phyloP scores from a whole-genome alignment of 2,329 filamentous ascomycete genomes.

The Pseudogymnoascus sp. region DNA sequence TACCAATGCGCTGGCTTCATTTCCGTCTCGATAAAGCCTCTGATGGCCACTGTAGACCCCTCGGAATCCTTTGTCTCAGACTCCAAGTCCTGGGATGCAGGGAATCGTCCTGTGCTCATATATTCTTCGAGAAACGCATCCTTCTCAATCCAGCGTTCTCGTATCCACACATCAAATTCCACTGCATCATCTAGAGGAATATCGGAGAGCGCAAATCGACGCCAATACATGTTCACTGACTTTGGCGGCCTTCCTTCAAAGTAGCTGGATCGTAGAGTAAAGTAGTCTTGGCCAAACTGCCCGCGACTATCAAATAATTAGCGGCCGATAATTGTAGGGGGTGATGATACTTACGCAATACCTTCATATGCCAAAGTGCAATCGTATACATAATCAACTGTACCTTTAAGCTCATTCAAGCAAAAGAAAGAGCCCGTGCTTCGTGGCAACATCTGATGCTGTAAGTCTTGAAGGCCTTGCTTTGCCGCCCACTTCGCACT shows the following conservation, averaged over 20 bases:
- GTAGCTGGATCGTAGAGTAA: constrained; percentile 79
- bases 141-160: constrained; percentile 85
- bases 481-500: constrained; percentile 74
- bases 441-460: constrained; percentile 69
- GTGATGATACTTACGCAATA: constrained; percentile 60
- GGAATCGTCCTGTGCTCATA: constrained; percentile 70
- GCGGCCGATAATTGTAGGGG: neutral
- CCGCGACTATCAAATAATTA: constrained; percentile 41
- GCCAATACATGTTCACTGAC: constrained; percentile 95
- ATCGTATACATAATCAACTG: constrained; percentile 79
- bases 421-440: constrained; percentile 78
- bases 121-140: constrained; percentile 83
- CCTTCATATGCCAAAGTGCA: constrained; percentile 96
- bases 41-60: constrained; percentile 14
- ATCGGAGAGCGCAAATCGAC: constrained; percentile 70
- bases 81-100: constrained; percentile 30
- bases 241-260: constrained; percentile 84
- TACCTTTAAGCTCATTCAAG: constrained; percentile 64
- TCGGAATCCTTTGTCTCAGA: constrained; percentile 14
- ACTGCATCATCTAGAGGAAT: constrained; percentile 72
- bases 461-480: constrained; percentile 61
- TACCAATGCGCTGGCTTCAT: constrained; percentile 26
- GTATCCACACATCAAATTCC: constrained; percentile 77
- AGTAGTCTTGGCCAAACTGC: constrained; percentile 83
- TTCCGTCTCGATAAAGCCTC: constrained; percentile 27